Conservation (phyloP, 208 protist genomes). For the Acanthamoeba castellanii region DNA sequence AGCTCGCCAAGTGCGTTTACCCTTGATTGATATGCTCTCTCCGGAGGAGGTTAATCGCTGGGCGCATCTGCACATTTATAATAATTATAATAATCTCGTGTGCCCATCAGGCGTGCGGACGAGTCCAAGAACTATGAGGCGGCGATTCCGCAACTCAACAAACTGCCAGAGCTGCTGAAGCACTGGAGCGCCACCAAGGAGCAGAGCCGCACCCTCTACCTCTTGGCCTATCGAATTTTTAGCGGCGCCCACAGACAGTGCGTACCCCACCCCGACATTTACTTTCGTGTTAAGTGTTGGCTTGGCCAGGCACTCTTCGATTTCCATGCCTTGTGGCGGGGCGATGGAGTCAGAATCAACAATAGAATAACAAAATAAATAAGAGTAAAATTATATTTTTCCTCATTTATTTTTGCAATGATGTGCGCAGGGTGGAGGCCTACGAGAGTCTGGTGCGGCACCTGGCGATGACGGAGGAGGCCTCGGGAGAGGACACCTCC, state of each 20-base stretch:
- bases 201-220: conserved; percentile 4
- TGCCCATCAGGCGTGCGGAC: background rate
- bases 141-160: conserved; percentile 11
- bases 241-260: background rate
- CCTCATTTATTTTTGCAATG: background rate
- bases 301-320: no score
- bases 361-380: no score
- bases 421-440: conserved; percentile 24
- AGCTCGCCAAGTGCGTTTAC: background rate
- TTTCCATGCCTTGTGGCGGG: no score
- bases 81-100: background rate
- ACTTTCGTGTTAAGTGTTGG: background rate
- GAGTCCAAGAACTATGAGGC: conserved; percentile 19
- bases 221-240: conserved; percentile 18
- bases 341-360: no score
- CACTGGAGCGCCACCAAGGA: conserved; percentile 17
- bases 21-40: background rate
- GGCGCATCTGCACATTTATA: no score
- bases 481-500: background rate
- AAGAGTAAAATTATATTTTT: background rate
- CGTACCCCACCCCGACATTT: background rate
- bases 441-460: conserved; percentile 35
- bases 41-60: no score
- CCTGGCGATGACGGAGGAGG: background rate
- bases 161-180: background rate